phyloP scores from a whole-genome alignment of 345 rosid species.

The Gossypioides kirkii region DNA sequence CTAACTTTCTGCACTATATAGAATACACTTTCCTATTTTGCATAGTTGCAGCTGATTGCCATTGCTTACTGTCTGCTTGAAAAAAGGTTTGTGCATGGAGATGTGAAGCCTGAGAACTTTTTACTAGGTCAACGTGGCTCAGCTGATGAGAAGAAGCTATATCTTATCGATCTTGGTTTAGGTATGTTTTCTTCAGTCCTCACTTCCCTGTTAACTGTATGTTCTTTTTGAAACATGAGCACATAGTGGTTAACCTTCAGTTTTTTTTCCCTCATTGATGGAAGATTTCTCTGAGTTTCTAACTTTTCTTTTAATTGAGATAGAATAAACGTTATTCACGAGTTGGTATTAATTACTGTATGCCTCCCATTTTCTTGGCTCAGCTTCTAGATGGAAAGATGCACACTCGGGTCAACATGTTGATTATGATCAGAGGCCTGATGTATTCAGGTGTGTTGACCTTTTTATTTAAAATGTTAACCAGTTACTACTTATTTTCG shows the following conservation, averaged over 20 bases:
- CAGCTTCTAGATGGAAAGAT: constrained; percentile 96
- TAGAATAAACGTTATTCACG: neutral
- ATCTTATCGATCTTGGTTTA: constrained; percentile 87
- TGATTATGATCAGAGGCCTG: constrained; percentile 93
- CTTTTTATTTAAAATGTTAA: constrained; percentile 3
- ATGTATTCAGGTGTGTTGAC: constrained; percentile 68
- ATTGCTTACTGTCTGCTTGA: constrained; percentile 17
- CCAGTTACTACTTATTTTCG: neutral
- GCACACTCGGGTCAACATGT: constrained; percentile 75
- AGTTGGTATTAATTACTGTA: constrained; percentile 7
- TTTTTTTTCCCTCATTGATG: neutral
- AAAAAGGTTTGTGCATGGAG: constrained; percentile 88
- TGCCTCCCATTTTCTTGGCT: constrained; percentile 13
- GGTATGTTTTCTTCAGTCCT: constrained; percentile 39
- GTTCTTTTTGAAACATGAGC: neutral
- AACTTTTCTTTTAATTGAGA: constrained; percentile 11
- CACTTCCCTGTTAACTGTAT: neutral
- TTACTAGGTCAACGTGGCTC: constrained; percentile 89
- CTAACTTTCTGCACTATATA: neutral
- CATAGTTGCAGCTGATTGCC: constrained; percentile 10
- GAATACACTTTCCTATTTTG: neutral
- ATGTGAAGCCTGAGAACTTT: constrained; percentile 92
- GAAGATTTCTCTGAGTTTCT: constrained; percentile 5
- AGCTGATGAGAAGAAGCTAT: constrained; percentile 74
- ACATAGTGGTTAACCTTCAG: neutral